Percentiles rank a stretch among this genome's conserved stretches.
Evolutionary conservation across 306 rosid species (phyloP).

Genomic region (Cyamopsis tetragonoloba): DNA sequence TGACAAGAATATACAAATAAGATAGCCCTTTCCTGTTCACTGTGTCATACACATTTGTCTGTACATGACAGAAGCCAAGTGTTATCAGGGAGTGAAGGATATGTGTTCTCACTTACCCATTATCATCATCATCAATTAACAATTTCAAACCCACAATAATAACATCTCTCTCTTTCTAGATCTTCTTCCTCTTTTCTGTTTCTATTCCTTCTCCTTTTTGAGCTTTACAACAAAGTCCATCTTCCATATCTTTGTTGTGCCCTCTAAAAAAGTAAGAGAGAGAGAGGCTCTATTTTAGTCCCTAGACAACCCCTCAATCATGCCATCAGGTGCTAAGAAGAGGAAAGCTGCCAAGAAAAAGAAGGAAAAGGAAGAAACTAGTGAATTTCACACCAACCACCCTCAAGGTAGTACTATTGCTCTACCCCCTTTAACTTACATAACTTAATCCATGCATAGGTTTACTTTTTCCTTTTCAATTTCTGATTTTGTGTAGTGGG

Average conservation of each 20-base stretch:
- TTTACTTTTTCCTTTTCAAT: constrained; percentile 10
- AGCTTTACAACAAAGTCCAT: neutral
- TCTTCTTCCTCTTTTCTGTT: neutral
- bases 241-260: constrained; percentile 1
- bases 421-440: neutral
- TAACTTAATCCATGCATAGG: neutral
- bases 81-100: neutral
- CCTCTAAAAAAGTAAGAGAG: constrained; percentile 5
- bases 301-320: constrained; percentile 21
- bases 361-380: constrained; percentile 56
- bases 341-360: constrained; percentile 85
- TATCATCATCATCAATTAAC: neutral
- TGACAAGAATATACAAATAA: neutral
- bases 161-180: constrained; percentile 12
- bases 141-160: neutral
- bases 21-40: neutral
- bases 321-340: constrained; percentile 82
- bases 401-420: constrained; percentile 58
- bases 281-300: constrained; percentile 17
- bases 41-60: neutral
- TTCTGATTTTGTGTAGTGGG: constrained; percentile 15
- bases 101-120: neutral
- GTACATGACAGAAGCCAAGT: constrained; percentile 5
- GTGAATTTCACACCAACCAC: constrained; percentile 24
- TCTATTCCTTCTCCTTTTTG: neutral